A percentile compares a stretch with the other conserved stretches of the same genome.
Evolutionary conservation across 2,329 filamentous ascomycete genomes (phyloP).

Genomic region (Cladosporium cucumerinum): DNA sequence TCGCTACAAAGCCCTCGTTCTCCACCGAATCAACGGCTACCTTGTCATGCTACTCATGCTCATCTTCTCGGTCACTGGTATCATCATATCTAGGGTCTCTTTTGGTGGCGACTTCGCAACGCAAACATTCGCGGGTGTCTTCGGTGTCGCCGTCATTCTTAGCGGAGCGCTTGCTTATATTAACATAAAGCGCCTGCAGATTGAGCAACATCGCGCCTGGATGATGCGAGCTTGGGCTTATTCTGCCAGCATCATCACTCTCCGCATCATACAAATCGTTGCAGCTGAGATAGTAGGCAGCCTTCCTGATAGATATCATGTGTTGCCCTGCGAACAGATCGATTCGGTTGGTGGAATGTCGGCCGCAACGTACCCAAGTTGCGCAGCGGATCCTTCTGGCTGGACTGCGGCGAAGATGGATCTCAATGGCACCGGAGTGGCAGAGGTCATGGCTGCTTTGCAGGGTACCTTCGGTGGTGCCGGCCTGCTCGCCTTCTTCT

Average conservation of each 20-base stretch:
- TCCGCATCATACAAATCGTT: conserved; percentile 47
- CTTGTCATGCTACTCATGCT: conserved; percentile 48
- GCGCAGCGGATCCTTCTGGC: not conserved
- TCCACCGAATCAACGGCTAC: conserved; percentile 61
- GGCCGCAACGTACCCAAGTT: conserved; percentile 17
- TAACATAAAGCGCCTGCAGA: conserved; percentile 58
- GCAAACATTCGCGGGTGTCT: conserved; percentile 46
- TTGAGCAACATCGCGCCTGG: conserved; percentile 61
- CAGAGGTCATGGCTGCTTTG: conserved; percentile 42
- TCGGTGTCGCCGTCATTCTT: conserved; percentile 52
- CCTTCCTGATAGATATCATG: conserved; percentile 31
- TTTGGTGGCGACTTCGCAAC: conserved; percentile 57
- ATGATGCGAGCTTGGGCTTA: conserved; percentile 48
- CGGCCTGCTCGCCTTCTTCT: conserved; percentile 48
- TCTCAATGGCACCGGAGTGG: conserved; percentile 24
- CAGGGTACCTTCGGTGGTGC: conserved; percentile 50
- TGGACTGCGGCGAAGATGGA: conserved; percentile 9
- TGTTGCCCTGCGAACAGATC: conserved; percentile 45
- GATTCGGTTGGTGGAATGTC: conserved; percentile 32
- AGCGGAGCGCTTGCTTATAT: conserved; percentile 48
- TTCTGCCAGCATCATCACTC: conserved; percentile 50
- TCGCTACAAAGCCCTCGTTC: conserved; percentile 45
- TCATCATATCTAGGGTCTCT: conserved; percentile 50
- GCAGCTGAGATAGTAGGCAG: conserved; percentile 39
- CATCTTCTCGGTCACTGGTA: conserved; percentile 45